Conservation (phyloP, 192 early-diverging fungal species). For the Rhizophagus sp. region DNA sequence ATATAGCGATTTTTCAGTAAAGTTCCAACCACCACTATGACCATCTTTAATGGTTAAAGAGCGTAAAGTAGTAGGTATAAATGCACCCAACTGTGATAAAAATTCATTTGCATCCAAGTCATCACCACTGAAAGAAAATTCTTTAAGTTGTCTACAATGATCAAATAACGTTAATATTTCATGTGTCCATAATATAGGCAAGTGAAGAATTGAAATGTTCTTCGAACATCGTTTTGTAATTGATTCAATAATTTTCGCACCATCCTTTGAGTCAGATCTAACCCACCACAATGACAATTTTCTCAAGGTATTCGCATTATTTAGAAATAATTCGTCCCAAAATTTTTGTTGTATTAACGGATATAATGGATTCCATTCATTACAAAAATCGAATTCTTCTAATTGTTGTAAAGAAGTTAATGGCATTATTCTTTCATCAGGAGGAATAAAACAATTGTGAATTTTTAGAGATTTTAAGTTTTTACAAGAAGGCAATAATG, state of each 20-base stretch:
- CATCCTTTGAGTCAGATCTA: not conserved
- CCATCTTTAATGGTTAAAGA: conserved; percentile 1
- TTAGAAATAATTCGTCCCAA: not conserved
- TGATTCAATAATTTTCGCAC: not conserved
- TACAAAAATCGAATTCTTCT: conserved; percentile 1
- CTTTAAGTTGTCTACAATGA: not conserved
- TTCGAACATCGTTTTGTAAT: not conserved
- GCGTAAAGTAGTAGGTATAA: not conserved
- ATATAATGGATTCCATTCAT: conserved; percentile 6
- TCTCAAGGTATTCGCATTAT: not conserved
- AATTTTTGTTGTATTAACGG: not conserved
- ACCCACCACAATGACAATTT: not conserved
- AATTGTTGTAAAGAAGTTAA: not conserved
- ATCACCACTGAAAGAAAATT: not conserved
- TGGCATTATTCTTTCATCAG: not conserved
- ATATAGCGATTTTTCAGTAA: not conserved
- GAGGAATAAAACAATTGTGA: conserved; percentile 8
- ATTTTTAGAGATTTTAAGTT: not conserved
- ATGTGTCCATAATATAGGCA: not conserved
- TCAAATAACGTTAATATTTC: not conserved
- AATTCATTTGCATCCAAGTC: conserved; percentile 2
- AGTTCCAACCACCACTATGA: conserved; percentile 1
- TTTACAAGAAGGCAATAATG: not conserved
- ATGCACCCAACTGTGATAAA: not conserved
- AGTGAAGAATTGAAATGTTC: not conserved